Base-by-base conservation (phyloP, 2,329 filamentous ascomycete species). In the Botryotinia narcissicola region DNA sequence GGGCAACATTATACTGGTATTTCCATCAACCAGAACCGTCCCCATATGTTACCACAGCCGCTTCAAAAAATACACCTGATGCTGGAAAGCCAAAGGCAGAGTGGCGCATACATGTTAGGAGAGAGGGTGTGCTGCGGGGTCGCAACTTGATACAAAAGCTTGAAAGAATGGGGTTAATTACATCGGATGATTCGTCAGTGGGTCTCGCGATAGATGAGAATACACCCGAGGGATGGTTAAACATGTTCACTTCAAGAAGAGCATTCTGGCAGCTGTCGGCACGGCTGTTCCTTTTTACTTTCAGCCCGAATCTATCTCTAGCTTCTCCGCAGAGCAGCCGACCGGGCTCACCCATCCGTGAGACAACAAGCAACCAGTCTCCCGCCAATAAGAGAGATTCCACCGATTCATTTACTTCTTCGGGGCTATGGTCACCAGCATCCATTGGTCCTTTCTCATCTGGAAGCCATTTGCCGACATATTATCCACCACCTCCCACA, bases 1-100 rank as follows among this genome's bases (percentile, higher is more conserved):
- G 94, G 93, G 90, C 94, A 48, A 95, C 94, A 1, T 85, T 98
- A 60, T 97, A 94, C 85, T 98, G 95, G 95, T 98, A 98, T 85
- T 98, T 98, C 79, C 95, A 98, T 83, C 93, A 97, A 82, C 87
- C 90, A 1, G 87, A 91, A 78, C 95, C 95, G 0, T 85, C 87
- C 35, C 86, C 88, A 0, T 87, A 89, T 68, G 80, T 96, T 48
- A 86, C 86, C 29, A 93, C 89, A 10, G 84, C 89, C 8, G 85
- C 88, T 0, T 92, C 91, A 1, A 87, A 86, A 76, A 81, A 86
- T 73, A 95, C 94, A 0, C 92, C 92, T 0, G 84, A 88, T 29
- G 81, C 83, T 8, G 95, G 93, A 8, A 91, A 89, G 76, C 95
- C 95, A 2, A 90, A 89, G 76, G 94, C 92, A 46, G 93, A 97